These are phyloP conservation scores for Citrus glauca DNA, from an alignment of 345 rosid species.

Conservation along the genomic window DNA sequence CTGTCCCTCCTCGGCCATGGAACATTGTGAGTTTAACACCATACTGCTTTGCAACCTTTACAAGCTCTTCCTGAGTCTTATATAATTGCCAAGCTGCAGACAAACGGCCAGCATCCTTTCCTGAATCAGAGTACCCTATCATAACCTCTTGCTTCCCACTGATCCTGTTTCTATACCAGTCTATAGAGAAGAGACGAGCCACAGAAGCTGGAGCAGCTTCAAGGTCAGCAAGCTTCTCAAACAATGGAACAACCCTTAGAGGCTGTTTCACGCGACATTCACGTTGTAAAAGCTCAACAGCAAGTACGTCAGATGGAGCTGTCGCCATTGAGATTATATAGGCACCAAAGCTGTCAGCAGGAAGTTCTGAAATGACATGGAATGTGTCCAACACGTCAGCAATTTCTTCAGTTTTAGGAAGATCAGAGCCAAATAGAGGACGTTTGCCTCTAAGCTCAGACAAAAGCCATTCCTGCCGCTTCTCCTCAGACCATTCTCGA, in stretches of 20 bases:
- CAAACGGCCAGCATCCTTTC: slow-evolving; percentile 94
- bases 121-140: slow-evolving; percentile 98
- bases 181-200: slow-evolving; percentile 88
- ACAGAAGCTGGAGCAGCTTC: slow-evolving; percentile 93
- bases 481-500: slow-evolving; percentile 85
- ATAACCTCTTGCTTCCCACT: slow-evolving; percentile 95
- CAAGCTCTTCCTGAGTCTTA: slow-evolving; percentile 92
- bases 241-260: slow-evolving; percentile 88
- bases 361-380: slow-evolving; percentile 82
- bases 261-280: slow-evolving; percentile 83
- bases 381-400: slow-evolving; percentile 85
- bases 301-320: slow-evolving; percentile 88
- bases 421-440: slow-evolving; percentile 95
- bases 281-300: slow-evolving; percentile 92
- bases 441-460: slow-evolving; percentile 88
- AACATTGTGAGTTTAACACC: slow-evolving; percentile 95
- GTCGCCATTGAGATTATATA: slow-evolving; percentile 98
- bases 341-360: slow-evolving; percentile 81
- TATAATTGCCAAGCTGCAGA: slow-evolving; percentile 96
- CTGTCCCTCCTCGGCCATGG: slow-evolving; percentile 97
- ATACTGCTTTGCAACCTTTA: slow-evolving; percentile 76
- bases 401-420: slow-evolving; percentile 86
- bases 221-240: slow-evolving; percentile 92
- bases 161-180: slow-evolving; percentile 85
- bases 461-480: slow-evolving; percentile 84